phyloP scores from a whole-genome alignment of 176 grass and related monocot genomes.

The Rhynchospora breviuscula region DNA sequence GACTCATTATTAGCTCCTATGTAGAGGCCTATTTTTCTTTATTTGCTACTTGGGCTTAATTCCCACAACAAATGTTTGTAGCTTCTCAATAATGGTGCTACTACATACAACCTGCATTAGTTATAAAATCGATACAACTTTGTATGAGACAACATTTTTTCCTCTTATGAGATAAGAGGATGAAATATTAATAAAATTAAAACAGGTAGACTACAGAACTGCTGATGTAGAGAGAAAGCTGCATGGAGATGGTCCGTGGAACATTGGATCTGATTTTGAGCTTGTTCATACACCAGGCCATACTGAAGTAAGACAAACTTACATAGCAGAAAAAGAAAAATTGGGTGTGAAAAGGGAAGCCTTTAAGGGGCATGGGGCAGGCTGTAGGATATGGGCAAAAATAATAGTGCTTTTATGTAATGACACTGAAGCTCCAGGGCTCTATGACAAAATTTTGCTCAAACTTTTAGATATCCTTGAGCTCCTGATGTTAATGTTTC shows the following conservation, averaged over 20 bases:
- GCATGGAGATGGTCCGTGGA: conserved; percentile 69
- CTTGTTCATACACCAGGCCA: conserved; percentile 73
- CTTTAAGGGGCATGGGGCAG: neutral
- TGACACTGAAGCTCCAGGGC: neutral
- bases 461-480: neutral
- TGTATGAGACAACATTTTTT: neutral
- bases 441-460: neutral
- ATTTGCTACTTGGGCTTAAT: neutral
- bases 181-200: conserved; percentile 1
- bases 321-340: neutral
- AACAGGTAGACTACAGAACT: conserved; percentile 44
- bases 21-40: neutral
- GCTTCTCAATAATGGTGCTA: neutral
- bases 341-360: neutral
- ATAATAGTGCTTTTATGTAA: neutral
- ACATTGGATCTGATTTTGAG: conserved; percentile 50
- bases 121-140: neutral
- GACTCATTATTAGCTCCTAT: neutral
- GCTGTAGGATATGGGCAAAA: neutral
- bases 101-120: neutral
- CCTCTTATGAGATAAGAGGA: neutral
- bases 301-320: conserved; percentile 44
- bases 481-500: neutral
- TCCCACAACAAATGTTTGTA: neutral
- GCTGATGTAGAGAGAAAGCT: conserved; percentile 61